Evolutionary conservation across 345 rosid genomes (phyloP).

Genomic region (Euphorbia pulcherrima): DNA sequence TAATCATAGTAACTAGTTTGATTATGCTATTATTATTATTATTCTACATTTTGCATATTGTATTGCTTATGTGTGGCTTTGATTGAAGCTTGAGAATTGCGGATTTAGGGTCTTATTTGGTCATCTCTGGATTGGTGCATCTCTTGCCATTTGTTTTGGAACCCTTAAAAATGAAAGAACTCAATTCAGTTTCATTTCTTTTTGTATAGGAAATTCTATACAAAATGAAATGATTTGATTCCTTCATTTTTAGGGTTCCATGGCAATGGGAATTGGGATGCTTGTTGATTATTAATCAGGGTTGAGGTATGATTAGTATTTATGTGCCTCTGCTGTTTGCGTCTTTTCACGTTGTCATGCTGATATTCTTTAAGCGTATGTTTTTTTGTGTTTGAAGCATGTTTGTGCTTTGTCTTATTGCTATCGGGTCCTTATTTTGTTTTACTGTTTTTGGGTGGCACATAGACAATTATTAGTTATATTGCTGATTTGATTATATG

Average conservation of each 20-base stretch:
- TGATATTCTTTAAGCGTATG: no score
- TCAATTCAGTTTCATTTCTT: no score
- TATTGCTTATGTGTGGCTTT: not conserved
- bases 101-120: not conserved
- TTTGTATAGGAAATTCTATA: no score
- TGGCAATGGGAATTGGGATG: not conserved
- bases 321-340: not conserved
- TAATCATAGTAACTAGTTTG: conserved; percentile 5
- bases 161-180: no score
- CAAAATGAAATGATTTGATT: no score
- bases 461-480: no score
- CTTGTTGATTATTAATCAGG: not conserved
- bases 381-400: no score
- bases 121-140: not conserved
- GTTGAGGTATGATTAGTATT: not conserved
- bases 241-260: no score
- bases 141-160: not conserved
- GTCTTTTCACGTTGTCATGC: not conserved
- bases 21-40: not conserved
- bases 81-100: not conserved
- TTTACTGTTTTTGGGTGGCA: not conserved
- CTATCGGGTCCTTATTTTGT: no score
- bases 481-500: no score
- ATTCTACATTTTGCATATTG: not conserved
- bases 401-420: no score